These are phyloP conservation scores for Monosporozyma yasuniensis DNA, from an alignment of 805 yeast genomes.

Conservation along the genomic window DNA sequence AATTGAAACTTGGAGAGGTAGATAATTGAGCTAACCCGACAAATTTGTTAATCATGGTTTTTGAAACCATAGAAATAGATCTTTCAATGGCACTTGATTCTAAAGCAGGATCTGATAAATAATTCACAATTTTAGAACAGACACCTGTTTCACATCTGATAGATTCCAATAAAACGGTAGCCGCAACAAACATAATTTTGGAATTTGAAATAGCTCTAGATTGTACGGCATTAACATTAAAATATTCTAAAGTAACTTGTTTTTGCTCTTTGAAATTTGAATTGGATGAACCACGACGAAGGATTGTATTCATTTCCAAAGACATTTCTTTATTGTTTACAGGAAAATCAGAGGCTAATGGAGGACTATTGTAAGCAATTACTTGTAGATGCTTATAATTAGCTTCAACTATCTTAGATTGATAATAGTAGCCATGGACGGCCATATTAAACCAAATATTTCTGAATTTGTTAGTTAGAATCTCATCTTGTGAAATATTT, in stretches of 20 bases:
- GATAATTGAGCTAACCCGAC: constrained; percentile 44
- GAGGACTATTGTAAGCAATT: constrained; percentile 82
- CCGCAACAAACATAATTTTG: constrained; percentile 78
- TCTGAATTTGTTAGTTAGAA: constrained; percentile 54
- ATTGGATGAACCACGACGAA: constrained; percentile 82
- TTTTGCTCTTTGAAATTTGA: constrained; percentile 70
- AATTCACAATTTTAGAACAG: constrained; percentile 65
- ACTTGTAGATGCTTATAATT: constrained; percentile 44
- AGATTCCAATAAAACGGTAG: constrained; percentile 70
- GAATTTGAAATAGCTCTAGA: constrained; percentile 54
- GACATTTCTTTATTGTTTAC: constrained; percentile 85
- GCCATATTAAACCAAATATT: constrained; percentile 93
- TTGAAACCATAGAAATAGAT: constrained; percentile 57
- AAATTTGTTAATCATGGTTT: constrained; percentile 49
- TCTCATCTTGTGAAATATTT: constrained; percentile 33
- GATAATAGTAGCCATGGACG: constrained; percentile 75
- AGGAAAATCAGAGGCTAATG: constrained; percentile 72
- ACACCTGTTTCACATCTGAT: constrained; percentile 73
- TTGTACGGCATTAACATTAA: constrained; percentile 40
- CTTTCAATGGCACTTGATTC: constrained; percentile 59
- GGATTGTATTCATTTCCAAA: constrained; percentile 80
- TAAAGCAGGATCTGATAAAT: constrained; percentile 81
- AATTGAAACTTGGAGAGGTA: constrained; percentile 45
- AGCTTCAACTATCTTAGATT: constrained; percentile 44
- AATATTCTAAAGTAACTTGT: constrained; percentile 37